Evolutionary conservation across 2,329 filamentous ascomycete species (phyloP), one percentile per base, ranked within the genome.

Genomic region (Ceratocystis ficicola): DNA sequence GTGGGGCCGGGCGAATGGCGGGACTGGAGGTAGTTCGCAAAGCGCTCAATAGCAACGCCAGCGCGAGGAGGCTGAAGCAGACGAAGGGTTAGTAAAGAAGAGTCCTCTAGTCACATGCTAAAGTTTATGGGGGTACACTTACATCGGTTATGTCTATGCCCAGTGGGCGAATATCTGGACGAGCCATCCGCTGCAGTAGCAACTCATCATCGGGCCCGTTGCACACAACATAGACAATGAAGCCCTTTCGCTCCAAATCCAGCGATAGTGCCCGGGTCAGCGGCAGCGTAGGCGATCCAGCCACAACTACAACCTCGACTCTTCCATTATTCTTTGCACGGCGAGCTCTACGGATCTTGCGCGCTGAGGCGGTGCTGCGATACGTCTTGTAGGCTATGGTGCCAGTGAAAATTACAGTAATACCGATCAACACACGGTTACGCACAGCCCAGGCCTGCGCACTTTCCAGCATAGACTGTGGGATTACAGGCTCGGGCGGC

Each of bases 221-320:
- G 71, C 91, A 93, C 0, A 95, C 89, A 68, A 99, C 81, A 74
- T 91, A 99, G 66, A 97, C 90, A 68, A 97, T 89, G 74, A 95
- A 97, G 3, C 94, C 94, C 69, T 91, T 85, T 68, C 91, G 82
- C 76, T 97, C 94, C 70, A 99, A 79, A 73, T 99, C 94, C 61
- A 92, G 77, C 1, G 90, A 86, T 65, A 97, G 79, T 10, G 90
- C 90, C 72, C 86, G 87, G 5, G 90, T 93, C 72, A 96, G 80
- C 17, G 92, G 88, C 71, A 95, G 86, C 62, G 87, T 84, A 1
- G 90, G 88, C 22, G 90, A 91, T n/a, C 93, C 93, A 25, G 91
- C 91, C 69, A 97, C 83, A 32, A 97, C 88, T 73, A 85, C 78
- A 4, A 97, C 93, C 75, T 99, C 94, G 69, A 87, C 85, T 64